Base-by-base conservation (phyloP, 495 filamentous ascomycete genomes). In the Staphylotrichum tortipilum region DNA sequence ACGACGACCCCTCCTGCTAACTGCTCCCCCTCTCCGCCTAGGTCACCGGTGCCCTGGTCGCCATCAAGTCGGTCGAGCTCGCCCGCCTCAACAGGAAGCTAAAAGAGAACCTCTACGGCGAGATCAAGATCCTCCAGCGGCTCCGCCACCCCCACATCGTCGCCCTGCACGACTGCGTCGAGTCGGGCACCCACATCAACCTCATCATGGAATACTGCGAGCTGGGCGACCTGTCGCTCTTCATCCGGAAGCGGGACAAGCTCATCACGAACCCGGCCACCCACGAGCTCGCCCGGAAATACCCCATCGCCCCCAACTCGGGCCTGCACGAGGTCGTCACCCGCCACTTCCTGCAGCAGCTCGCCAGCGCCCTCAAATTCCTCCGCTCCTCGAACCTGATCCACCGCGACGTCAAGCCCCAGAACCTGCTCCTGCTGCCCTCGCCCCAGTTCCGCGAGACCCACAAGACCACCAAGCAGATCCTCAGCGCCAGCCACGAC, bases 171-270 rank as follows among this genome's bases (percentile, higher is more conserved):
- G 88, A 94, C 63, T 95, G 89, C 71, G 77, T 86, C 65, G 91
- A 97, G 63, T 82, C 86, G 4, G 68, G 77, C 6, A 81, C 83
- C 17, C 88, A 95, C 50, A 95, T 97, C 65, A 89, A 98, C 68
- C 77, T 98, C 17, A 84, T 97, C 40, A 98, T 97, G 94, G 94
- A 98, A 65, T 97, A 90, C 68, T 98, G 92, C 68, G 86, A 94
- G 59, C 73, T 98, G 28, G 89, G 92, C 23, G 92, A 98, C 60
- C 66, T 98, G 46, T 92, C 91, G 7, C 69, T 88, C 10, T 96
- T 98, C 67, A 95, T 97, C 71, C 95, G 89, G 73, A 90, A 89
- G 64, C 79, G 92, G 41, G 84, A 91, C 38, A 85, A 78, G 39
- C 75, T 95, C 8, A 76, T 70, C 19, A 79, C 80, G 10, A 83